Evolutionary conservation across 2,329 filamentous ascomycete genomes (phyloP), one percentile per base, ranked within the genome.

Genomic region (Cordyceps pruinosa): DNA sequence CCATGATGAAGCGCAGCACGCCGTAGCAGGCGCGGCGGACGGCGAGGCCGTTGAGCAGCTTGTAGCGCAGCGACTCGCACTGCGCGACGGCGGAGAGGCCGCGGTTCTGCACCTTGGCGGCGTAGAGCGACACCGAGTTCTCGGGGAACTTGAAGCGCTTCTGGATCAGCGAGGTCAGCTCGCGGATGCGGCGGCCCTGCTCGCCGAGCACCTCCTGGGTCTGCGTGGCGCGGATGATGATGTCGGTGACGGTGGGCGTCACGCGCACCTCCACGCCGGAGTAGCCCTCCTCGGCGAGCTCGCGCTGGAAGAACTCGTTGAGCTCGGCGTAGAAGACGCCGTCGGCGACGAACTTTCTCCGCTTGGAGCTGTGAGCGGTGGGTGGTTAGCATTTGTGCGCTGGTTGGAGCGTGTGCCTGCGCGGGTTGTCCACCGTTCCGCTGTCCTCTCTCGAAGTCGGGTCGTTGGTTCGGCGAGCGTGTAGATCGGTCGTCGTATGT

Each of bases 91-190:
- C 94, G 72, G 93, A 97, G 68, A 99, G 92, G 89, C 94, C 94
- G 77, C 94, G 93, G 85, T 97, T 97, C 86, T 97, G 94, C 75
- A 99, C 94, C 88, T 99, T 99, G 79, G 94, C 95, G 81, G 94
- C 94, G 79, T 99, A 99, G 74, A 99, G 91, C 67, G 94, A 97
- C 77, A 99, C 94, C 70, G 89, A 95, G 89, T 97, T 97, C 84
- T 97, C 93, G 80, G 94, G 93, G 88, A 99, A 99, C 86, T 97
- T 97, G 90, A 99, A 99, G 75, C 94, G 92, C 89, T 99, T 97
- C 85, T 99, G 95, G 85, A 99, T 99, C 76, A 99, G 88, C 73
- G 91, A 97, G 76, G 94, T 99, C 80, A 99, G 91, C 86, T 99
- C 94, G 78, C 94, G 93, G 80, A 99, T 99, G 83, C 94, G 90